A percentile compares a stretch with the other conserved stretches of the same genome.
Evolutionary conservation across 192 early-diverging fungal species (phyloP).

Genomic region (Oehlia diaphana): DNA sequence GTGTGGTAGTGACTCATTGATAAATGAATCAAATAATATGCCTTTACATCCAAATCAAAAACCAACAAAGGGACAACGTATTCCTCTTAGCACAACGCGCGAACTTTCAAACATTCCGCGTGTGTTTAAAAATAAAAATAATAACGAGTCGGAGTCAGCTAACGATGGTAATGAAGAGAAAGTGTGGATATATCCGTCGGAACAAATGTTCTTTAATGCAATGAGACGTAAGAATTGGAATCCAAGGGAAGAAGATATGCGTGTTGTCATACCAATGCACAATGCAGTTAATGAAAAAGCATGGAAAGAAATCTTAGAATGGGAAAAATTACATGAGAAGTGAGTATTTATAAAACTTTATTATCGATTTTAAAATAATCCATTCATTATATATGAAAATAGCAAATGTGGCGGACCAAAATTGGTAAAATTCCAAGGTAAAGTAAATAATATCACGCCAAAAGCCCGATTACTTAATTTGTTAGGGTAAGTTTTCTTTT

Average conservation of each 20-base stretch:
- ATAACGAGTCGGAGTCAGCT: background rate
- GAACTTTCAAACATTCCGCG: conserved; percentile 80
- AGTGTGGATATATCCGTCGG: conserved; percentile 88
- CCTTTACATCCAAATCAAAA: conserved; percentile 55
- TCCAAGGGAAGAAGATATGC: conserved; percentile 80
- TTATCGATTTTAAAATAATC: background rate
- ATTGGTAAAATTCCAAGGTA: conserved; percentile 72
- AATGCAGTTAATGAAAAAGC: conserved; percentile 92
- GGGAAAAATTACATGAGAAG: conserved; percentile 67
- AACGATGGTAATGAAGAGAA: conserved; percentile 34
- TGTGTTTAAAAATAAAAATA: conserved; percentile 32
- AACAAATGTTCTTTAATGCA: conserved; percentile 96
- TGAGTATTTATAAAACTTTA: conserved; percentile 30
- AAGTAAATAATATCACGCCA: conserved; percentile 69
- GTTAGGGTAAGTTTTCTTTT: conserved; percentile 56
- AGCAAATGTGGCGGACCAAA: conserved; percentile 68
- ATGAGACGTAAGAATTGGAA: conserved; percentile 92
- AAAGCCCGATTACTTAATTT: conserved; percentile 66
- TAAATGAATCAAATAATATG: conserved; percentile 68
- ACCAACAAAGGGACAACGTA: conserved; percentile 40
- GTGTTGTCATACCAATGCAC: conserved; percentile 89
- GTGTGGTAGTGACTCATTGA: conserved; percentile 20
- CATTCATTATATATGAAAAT: background rate
- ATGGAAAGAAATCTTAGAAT: conserved; percentile 84
- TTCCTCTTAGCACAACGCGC: conserved; percentile 58